These are phyloP conservation scores for Cryptosporidium sp. DNA, from an alignment of 169 alveolate species.

Conservation along the genomic window DNA sequence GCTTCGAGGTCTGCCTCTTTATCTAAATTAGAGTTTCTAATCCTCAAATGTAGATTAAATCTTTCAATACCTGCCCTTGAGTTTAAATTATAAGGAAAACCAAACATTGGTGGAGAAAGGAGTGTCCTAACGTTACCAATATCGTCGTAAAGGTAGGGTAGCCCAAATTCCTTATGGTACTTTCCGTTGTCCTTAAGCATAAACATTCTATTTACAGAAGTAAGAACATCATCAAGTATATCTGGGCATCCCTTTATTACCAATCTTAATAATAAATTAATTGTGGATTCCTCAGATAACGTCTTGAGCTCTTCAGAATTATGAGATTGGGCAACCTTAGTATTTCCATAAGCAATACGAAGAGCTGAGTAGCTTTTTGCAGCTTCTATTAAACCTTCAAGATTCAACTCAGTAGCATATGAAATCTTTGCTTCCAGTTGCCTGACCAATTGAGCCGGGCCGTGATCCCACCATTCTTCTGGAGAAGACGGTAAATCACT, in stretches of 20 bases:
- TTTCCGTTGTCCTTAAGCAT: slow-evolving; percentile 30
- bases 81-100: slow-evolving; percentile 46
- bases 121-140: slow-evolving; percentile 39
- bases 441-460: slow-evolving; percentile 28
- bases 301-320: slow-evolving; percentile 14
- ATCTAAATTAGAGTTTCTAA: slow-evolving; percentile 13
- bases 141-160: slow-evolving; percentile 48
- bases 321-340: slow-evolving; percentile 9
- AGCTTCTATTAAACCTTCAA: slow-evolving; percentile 11
- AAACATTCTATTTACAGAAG: slow-evolving; percentile 46
- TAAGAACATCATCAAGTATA: slow-evolving; percentile 29
- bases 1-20: slow-evolving; percentile 27
- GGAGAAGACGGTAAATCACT: slow-evolving; percentile 53
- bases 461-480: slow-evolving; percentile 72
- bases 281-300: slow-evolving; percentile 19
- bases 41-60: slow-evolving; percentile 15
- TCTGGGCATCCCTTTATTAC: slow-evolving; percentile 39
- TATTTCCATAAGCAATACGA: slow-evolving; percentile 36
- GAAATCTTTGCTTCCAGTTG: slow-evolving; percentile 34
- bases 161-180: slow-evolving; percentile 15
- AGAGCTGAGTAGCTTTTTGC: slow-evolving; percentile 46
- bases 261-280: slow-evolving; percentile 27
- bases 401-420: not conserved
- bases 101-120: slow-evolving; percentile 39
- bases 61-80: slow-evolving; percentile 66